These are phyloP conservation scores for Pestalotiopsis sp. DNA, from an alignment of 2,329 filamentous ascomycete genomes.

Conservation along the genomic window DNA sequence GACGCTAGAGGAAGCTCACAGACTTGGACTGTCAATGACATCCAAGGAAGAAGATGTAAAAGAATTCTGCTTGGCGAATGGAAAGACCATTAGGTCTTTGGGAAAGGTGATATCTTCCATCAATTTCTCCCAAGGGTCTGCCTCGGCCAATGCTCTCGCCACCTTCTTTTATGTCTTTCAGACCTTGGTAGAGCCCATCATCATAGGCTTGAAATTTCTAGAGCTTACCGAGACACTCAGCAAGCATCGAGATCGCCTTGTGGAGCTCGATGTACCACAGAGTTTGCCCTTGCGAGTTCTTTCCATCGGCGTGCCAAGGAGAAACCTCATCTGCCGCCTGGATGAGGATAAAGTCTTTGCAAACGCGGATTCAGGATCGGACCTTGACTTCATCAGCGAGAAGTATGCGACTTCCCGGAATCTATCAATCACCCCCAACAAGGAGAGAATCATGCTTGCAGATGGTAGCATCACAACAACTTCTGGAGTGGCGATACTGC, in stretches of 20 bases:
- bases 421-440: background rate
- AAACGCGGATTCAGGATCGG: background rate
- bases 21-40: background rate
- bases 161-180: background rate
- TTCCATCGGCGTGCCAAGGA: background rate
- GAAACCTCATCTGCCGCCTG: background rate
- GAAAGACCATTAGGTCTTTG: background rate
- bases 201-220: background rate
- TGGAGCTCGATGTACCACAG: background rate
- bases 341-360: background rate
- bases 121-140: background rate
- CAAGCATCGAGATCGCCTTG: background rate
- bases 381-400: background rate
- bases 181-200: background rate
- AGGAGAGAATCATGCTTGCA: background rate
- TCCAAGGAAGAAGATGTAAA: background rate
- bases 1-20: background rate
- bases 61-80: background rate
- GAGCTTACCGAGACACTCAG: background rate
- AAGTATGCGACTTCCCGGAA: background rate
- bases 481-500: background rate
- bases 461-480: background rate
- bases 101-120: background rate
- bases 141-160: background rate
- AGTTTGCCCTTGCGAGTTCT: background rate